Base-by-base conservation (phyloP, 202 grass and related monocot species). In the Bolboschoenoplectus hybrid region DNA sequence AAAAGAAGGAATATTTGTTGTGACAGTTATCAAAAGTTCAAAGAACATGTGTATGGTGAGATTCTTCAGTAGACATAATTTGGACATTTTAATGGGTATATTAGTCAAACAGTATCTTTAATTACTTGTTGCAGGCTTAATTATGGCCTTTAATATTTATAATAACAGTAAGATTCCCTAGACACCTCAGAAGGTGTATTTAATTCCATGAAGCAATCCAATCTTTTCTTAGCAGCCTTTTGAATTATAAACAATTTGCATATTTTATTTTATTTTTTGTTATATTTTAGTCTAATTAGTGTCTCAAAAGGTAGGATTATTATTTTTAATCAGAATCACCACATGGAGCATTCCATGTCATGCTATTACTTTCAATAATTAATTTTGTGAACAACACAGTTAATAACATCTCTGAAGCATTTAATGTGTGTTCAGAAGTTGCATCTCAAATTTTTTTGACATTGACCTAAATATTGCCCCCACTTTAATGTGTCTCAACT, bases 161-260 rank as follows among this genome's bases (percentile, higher is more conserved):
- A 84, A 53, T 84, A 70, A 67, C 43, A 70, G 32, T 6, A 53
- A 84, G 81, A 84, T 84, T 84, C 81, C 63, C 32, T 20, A 56
- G 63, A 69, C 81, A 84, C 63, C 81, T 71, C 44, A 84, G 12
- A 53, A 41, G 63, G 13, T 56, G 34, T 68, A 39, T 70, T 67
- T 67, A 67, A 39, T 12, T 38, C 38, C 26, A 71, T 84, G 61
- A 70, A 71, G 14, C 66, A 53, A 43, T 71, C 9, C 45, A 84
- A 41, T 84, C 63, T 84, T 6, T 68, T 84, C 20, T 39, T 35
- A 12, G 60, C 80, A 66, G 80, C 80, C 16, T 66, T 82, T 49
- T 66, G n/a, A 82, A 82, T 46, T 47, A 44, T 8, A 26, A 66
- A 46, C 20, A 8, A 38, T 36, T 12, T 64, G 38, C 13, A 26